These are phyloP conservation scores for Xylaria sp. DNA, from an alignment of 2,329 filamentous ascomycete genomes.

Conservation along the genomic window DNA sequence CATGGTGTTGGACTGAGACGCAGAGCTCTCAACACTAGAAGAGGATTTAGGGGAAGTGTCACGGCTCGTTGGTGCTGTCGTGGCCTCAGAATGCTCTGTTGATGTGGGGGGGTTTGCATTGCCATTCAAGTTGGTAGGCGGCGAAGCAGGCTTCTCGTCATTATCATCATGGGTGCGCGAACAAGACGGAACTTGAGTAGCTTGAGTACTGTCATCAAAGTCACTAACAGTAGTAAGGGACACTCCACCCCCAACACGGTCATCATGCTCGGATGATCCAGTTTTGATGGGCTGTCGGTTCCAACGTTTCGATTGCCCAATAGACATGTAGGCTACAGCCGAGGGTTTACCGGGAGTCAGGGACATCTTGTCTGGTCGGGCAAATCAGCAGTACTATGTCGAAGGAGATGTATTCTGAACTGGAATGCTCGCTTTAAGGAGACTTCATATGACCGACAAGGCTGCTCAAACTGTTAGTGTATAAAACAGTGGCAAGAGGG, in stretches of 20 bases:
- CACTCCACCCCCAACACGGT: constrained; percentile 28
- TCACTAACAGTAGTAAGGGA: constrained; percentile 23
- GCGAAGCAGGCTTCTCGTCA: neutral
- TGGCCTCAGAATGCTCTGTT: neutral
- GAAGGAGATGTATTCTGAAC: neutral
- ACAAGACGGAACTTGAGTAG: neutral
- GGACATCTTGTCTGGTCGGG: constrained; percentile 10
- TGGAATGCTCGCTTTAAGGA: neutral
- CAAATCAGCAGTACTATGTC: neutral
- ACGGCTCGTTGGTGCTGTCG: neutral
- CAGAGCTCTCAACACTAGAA: neutral
- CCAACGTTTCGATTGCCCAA: constrained; percentile 12
- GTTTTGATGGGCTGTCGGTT: constrained; percentile 16
- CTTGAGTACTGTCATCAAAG: neutral
- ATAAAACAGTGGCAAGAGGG: neutral
- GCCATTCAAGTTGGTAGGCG: neutral
- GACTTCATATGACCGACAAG: neutral
- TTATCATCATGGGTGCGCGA: neutral
- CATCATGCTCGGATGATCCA: constrained; percentile 25
- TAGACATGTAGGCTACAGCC: neutral
- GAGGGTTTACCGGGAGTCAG: neutral
- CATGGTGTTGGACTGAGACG: neutral
- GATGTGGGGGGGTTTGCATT: constrained; percentile 8
- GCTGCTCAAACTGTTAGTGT: constrained; percentile 3
- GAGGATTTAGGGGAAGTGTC: neutral